Percentiles rank a stretch among this genome's conserved stretches.
Evolutionary conservation across 345 rosid genomes (phyloP).

Genomic region (Arabis alpina): DNA sequence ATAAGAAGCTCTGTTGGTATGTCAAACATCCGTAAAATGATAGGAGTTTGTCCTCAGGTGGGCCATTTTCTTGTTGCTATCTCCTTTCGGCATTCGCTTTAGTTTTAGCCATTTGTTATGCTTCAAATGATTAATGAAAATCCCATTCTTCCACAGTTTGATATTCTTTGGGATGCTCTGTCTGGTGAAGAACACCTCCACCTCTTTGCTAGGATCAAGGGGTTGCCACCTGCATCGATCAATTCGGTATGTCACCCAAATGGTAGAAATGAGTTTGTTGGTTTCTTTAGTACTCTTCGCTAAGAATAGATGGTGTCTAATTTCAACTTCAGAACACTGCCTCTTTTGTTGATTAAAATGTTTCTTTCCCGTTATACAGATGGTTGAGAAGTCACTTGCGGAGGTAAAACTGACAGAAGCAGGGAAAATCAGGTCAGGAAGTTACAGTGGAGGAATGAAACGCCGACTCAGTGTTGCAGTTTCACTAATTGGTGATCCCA

Average conservation of each 20-base stretch:
- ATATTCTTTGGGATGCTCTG: conserved; percentile 87
- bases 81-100: conserved; percentile 1
- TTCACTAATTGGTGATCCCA: conserved; percentile 86
- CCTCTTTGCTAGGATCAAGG: conserved; percentile 83
- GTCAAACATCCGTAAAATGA: conserved; percentile 76
- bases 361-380: conserved; percentile 44
- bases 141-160: conserved; percentile 56
- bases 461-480: conserved; percentile 94
- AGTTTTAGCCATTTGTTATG: conserved; percentile 17
- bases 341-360: not conserved
- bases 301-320: conserved; percentile 13
- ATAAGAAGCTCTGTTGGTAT: conserved; percentile 78
- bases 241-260: conserved; percentile 53
- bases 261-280: conserved; percentile 9
- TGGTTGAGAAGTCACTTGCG: conserved; percentile 65
- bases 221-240: conserved; percentile 66
- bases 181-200: conserved; percentile 87
- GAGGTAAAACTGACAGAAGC: conserved; percentile 75
- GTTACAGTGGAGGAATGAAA: conserved; percentile 97
- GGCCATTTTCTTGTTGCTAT: conserved; percentile 8
- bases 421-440: conserved; percentile 75
- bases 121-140: conserved; percentile 20
- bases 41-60: conserved; percentile 98
- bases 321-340: not conserved
- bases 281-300: not conserved